These are phyloP conservation scores for Ocimum tenuiflorum DNA, from an alignment of 257 asterid species.

Conservation along the genomic window DNA sequence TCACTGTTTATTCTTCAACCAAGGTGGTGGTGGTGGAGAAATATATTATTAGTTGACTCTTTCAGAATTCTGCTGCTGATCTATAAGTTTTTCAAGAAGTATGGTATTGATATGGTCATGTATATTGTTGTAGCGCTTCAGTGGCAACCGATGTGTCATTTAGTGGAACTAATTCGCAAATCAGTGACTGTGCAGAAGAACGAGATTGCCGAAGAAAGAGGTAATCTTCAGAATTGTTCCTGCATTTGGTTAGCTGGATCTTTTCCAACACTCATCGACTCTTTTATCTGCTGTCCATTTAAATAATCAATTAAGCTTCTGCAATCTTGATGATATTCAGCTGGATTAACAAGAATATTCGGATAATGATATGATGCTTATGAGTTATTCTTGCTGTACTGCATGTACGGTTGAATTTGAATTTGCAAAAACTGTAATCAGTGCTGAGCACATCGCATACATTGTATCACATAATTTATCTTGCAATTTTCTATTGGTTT, in stretches of 20 bases:
- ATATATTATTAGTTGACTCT: no score
- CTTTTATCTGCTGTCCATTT: neutral
- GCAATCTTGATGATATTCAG: neutral
- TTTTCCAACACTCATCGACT: neutral
- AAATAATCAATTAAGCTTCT: neutral
- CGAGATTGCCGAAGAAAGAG: slow-evolving; percentile 63
- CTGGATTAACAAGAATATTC: neutral
- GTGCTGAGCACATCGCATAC: no score
- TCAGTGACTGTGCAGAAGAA: slow-evolving; percentile 45
- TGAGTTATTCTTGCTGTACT: no score
- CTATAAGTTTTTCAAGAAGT: neutral
- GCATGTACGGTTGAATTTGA: neutral
- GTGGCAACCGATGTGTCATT: slow-evolving; percentile 39
- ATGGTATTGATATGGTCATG: slow-evolving; percentile 9
- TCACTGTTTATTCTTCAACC: no score
- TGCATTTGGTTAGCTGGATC: neutral
- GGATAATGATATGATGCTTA: neutral
- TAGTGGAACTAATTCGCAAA: slow-evolving; percentile 43
- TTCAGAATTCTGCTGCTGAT: neutral
- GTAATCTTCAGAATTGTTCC: slow-evolving; percentile 25
- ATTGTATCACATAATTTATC: no score
- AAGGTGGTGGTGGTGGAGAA: no score
- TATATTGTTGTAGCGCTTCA: slow-evolving; percentile 33
- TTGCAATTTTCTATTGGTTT: no score
- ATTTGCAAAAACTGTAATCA: no score